Base-by-base conservation (phyloP, 441 rosid genomes). In the Jatropha multifida region DNA sequence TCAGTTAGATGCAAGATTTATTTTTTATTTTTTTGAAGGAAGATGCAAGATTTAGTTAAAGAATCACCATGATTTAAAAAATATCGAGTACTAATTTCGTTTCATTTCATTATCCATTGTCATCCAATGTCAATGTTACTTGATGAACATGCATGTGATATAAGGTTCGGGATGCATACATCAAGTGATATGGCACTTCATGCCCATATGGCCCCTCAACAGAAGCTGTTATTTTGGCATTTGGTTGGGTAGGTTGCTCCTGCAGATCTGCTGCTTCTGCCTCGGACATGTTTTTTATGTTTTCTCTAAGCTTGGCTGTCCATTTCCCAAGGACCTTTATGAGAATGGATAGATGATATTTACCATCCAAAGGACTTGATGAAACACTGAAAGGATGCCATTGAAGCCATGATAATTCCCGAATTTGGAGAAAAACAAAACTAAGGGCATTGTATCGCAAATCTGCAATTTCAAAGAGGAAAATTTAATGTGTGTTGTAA, bases 151-250 rank as follows among this genome's bases (percentile, higher is more conserved):
- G 27, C 10, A 70, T 74, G 52, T 32, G 20, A 51, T 49, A 8
- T 9, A 37, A 64, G 69, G 46, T 26, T 63, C 42, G 10, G 65
- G 62, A 52, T 23, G 74, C 82, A 68, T 88, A 94, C 97, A 75
- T 85, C 81, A 94, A 83, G 81, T 94, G 93, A 81, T 92, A 89
- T 5, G 94, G 97, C 20, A 74, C 81, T 82, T 94, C 97, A 81
- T 92, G 90, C 46, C 93, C 96, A 64, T 91, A 91, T 66, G 96
- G 92, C 71, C 94, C 96, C 83, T 91, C 92, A 52, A 89, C 74
- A 46, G 90, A 85, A 79, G 92, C 90, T 79, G 97, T 92, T 55
- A 87, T 81, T 68, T 71, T 77, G n/a, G 79, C 68, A n/a, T 12
- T 71, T n/a, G 82, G 79, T 12, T 49, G 59, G 0, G 81, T 70